Percentiles rank a stretch among this genome's conserved stretches.
Conservation (phyloP, 495 filamentous ascomycete species). For the Aspergillus indologenus region DNA sequence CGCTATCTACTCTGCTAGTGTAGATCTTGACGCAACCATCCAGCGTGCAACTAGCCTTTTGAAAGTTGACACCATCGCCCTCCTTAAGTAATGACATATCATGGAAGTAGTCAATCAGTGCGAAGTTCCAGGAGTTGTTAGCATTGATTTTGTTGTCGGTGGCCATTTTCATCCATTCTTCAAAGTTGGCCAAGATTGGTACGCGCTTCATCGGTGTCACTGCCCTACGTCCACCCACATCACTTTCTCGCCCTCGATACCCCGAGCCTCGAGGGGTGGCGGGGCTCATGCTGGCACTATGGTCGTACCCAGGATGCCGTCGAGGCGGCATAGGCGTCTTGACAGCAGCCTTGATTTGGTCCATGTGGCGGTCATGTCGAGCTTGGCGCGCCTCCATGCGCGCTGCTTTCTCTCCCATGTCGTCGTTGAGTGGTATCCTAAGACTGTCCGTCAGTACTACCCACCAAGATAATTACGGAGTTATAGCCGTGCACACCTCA, state of each 20-base stretch:
- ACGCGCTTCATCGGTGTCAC: conserved; percentile 97
- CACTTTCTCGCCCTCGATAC: conserved; percentile 53
- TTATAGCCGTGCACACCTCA: conserved; percentile 54
- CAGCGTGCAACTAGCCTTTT: conserved; percentile 95
- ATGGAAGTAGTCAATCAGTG: conserved; percentile 98
- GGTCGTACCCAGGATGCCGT: conserved; percentile 61
- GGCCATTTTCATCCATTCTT: conserved; percentile 99
- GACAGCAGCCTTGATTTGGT: conserved; percentile 85
- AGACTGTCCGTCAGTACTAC: conserved; percentile 15
- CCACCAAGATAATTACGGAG: not conserved
- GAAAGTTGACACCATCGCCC: conserved; percentile 96
- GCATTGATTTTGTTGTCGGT: conserved; percentile 99
- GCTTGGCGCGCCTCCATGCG: conserved; percentile 85
- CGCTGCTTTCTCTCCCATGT: conserved; percentile 84
- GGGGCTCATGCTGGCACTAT: conserved; percentile 63
- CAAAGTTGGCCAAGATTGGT: conserved; percentile 94
- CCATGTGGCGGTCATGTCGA: conserved; percentile 85
- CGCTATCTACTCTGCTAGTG: conserved; percentile 95
- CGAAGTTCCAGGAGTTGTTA: conserved; percentile 98
- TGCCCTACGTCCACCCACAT: conserved; percentile 61
- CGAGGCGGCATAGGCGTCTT: conserved; percentile 69
- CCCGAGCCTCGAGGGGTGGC: conserved; percentile 57
- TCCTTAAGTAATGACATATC: conserved; percentile 98
- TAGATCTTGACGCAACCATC: conserved; percentile 99
- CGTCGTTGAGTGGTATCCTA: conserved; percentile 91